These are phyloP conservation scores for Arthrobotrys pseudoclavata DNA, from an alignment of 2,329 filamentous ascomycete genomes.

Conservation along the genomic window DNA sequence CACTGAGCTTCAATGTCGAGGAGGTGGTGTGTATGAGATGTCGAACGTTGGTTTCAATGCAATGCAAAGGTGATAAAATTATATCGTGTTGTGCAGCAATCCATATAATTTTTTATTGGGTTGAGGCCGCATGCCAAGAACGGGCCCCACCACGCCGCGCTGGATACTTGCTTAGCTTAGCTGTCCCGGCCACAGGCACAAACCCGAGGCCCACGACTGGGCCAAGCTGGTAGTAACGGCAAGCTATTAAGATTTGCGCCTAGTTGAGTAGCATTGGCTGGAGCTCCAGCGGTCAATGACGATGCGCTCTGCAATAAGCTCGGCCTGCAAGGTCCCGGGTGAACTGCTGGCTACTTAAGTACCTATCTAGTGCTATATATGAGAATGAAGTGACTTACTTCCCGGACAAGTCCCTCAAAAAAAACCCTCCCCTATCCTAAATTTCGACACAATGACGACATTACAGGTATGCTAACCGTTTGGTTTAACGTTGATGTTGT, in stretches of 20 bases:
- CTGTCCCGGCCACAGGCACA: neutral
- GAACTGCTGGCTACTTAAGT: conserved; percentile 3
- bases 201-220: conserved; percentile 16
- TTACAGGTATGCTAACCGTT: conserved; percentile 18
- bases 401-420: conserved; percentile 19
- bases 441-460: conserved; percentile 23
- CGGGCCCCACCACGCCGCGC: neutral
- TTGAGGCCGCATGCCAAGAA: conserved; percentile 28
- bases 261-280: neutral
- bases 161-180: neutral
- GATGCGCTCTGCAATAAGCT: conserved; percentile 46
- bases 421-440: conserved; percentile 1
- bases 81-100: neutral
- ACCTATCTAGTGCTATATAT: neutral
- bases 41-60: neutral
- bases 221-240: neutral
- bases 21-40: neutral
- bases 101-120: conserved; percentile 7
- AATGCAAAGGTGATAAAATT: neutral
- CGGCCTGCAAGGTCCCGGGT: conserved; percentile 35
- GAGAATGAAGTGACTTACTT: conserved; percentile 3
- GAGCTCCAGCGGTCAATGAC: conserved; percentile 23
- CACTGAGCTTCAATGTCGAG: conserved; percentile 1
- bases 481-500: neutral
- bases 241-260: conserved; percentile 1